Conservation (phyloP, 2,329 filamentous ascomycete genomes). For the Pyricularia sp. region DNA sequence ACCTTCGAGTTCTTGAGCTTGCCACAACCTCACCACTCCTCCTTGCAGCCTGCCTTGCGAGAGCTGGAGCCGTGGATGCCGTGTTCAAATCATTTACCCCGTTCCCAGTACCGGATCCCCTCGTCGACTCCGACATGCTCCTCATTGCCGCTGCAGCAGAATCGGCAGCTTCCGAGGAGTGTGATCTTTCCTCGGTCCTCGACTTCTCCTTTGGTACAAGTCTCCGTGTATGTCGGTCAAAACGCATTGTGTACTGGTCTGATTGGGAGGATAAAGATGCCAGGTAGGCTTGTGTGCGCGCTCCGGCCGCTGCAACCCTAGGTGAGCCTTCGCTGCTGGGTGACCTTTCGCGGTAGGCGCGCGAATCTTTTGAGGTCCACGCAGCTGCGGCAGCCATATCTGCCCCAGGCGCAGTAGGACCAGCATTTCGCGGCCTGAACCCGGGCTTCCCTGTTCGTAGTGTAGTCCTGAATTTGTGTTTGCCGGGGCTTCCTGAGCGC, state of each 20-base stretch:
- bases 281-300: neutral
- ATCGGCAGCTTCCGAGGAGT: neutral
- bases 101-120: neutral
- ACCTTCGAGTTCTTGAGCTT: neutral
- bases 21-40: neutral
- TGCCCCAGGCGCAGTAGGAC: conserved; percentile 29
- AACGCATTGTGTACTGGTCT: neutral
- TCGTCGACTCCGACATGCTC: neutral
- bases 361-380: conserved; percentile 38
- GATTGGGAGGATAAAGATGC: neutral
- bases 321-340: neutral
- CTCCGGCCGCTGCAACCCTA: neutral
- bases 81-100: neutral
- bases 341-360: neutral
- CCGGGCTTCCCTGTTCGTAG: conserved; percentile 38
- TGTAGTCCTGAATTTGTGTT: conserved; percentile 53
- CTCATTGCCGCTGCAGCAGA: conserved; percentile 4
- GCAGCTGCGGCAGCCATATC: conserved; percentile 57
- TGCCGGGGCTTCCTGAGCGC: conserved; percentile 49
- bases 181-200: neutral
- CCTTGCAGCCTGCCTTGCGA: neutral
- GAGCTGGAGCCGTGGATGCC: neutral
- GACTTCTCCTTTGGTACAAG: conserved; percentile 7
- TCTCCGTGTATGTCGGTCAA: conserved; percentile 9
- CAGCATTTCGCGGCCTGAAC: neutral